phyloP scores from a whole-genome alignment of 352 stramenopile species.

The Phytophthora cactorum region DNA sequence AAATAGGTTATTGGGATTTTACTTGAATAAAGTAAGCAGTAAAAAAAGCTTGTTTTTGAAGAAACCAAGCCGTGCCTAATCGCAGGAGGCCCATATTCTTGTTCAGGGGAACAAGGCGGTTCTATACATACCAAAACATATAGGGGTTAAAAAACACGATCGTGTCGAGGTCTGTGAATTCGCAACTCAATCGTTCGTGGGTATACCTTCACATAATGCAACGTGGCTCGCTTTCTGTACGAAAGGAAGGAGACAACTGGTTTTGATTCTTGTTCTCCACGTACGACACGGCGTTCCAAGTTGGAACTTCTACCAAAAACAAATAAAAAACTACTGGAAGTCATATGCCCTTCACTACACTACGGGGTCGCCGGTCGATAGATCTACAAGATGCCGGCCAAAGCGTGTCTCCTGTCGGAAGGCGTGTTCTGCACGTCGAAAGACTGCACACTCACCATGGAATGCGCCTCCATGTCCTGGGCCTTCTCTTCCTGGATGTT shows the following conservation, averaged over 20 bases:
- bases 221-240: background rate
- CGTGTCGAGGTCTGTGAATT: too few relatives aligned
- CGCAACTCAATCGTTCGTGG: too few relatives aligned
- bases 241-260: too few relatives aligned
- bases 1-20: too few relatives aligned
- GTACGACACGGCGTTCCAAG: constrained; percentile 10
- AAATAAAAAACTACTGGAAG: constrained; percentile 18
- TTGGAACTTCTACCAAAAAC: background rate
- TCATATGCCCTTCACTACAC: constrained; percentile 29
- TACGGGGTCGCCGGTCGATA: background rate
- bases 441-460: constrained; percentile 35
- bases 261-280: constrained; percentile 41
- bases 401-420: constrained; percentile 27
- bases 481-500: constrained; percentile 38
- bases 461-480: constrained; percentile 28
- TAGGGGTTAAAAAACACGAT: too few relatives aligned
- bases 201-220: background rate
- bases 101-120: too few relatives aligned
- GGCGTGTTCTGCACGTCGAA: constrained; percentile 34
- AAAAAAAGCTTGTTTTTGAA: too few relatives aligned
- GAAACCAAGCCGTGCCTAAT: too few relatives aligned
- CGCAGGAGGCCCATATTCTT: too few relatives aligned
- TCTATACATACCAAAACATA: too few relatives aligned
- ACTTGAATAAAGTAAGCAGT: too few relatives aligned
- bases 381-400: constrained; percentile 32